Percentiles rank a stretch among this genome's conserved stretches.
Conservation (phyloP, 1,139 yeast genomes). For the Lizanozyma gosingica region DNA sequence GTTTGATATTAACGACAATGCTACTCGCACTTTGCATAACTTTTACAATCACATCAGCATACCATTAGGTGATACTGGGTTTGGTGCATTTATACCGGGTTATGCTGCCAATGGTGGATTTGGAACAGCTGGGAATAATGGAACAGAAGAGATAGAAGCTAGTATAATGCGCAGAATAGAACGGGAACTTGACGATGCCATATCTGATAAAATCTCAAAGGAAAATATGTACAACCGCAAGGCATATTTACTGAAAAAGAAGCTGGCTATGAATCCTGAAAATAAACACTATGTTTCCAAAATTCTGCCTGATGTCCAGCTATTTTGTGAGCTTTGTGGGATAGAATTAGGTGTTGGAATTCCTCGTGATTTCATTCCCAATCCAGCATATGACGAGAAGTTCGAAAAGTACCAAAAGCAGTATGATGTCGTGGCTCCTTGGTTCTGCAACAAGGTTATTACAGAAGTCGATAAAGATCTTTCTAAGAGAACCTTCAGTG, state of each 20-base stretch:
- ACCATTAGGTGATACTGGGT: background rate
- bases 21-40: background rate
- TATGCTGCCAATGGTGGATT: background rate
- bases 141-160: slow-evolving; percentile 14
- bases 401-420: slow-evolving; percentile 19
- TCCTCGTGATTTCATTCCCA: slow-evolving; percentile 39
- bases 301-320: slow-evolving; percentile 26
- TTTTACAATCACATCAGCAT: background rate
- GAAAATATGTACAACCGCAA: slow-evolving; percentile 26
- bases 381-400: slow-evolving; percentile 19
- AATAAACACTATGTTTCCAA: slow-evolving; percentile 22
- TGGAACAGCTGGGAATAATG: background rate
- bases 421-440: slow-evolving; percentile 48
- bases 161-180: slow-evolving; percentile 35
- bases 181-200: slow-evolving; percentile 28
- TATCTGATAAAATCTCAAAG: slow-evolving; percentile 23
- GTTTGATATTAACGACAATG: background rate
- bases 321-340: slow-evolving; percentile 66
- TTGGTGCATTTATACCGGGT: background rate
- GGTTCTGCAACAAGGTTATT: slow-evolving; percentile 44
- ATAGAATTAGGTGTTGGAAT: slow-evolving; percentile 64
- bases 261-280: slow-evolving; percentile 11
- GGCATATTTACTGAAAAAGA: slow-evolving; percentile 20
- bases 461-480: slow-evolving; percentile 51
- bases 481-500: slow-evolving; percentile 59